phyloP scores from a whole-genome alignment of 306 rosid genomes.

The Hippophae tibetana region DNA sequence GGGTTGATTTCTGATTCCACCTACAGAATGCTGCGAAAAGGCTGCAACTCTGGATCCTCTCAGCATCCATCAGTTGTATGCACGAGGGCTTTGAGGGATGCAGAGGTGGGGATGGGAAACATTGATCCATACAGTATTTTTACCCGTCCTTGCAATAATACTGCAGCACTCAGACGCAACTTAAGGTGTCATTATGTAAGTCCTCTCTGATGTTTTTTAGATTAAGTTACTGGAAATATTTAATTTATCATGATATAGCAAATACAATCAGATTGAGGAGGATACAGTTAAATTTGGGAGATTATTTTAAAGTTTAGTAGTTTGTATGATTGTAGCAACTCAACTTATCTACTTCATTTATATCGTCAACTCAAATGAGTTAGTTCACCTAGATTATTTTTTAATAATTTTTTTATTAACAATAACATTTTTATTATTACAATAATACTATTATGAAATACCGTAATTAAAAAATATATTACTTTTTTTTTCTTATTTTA shows the following conservation, averaged over 20 bases:
- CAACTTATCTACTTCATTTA: no score
- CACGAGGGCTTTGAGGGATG: constrained; percentile 42
- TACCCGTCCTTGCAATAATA: constrained; percentile 59
- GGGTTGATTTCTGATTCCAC: constrained; percentile 94
- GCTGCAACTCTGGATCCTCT: constrained; percentile 58
- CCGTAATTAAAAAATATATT: no score
- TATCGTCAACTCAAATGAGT: no score
- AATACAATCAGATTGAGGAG: neutral
- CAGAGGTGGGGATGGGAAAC: constrained; percentile 65
- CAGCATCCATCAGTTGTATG: constrained; percentile 73
- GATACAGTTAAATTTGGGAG: neutral
- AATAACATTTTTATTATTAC: no score
- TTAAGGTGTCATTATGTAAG: constrained; percentile 84
- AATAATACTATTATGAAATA: no score
- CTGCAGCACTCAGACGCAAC: constrained; percentile 40
- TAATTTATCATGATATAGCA: constrained; percentile 6
- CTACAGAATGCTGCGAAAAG: constrained; percentile 35
- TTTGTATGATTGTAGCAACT: no score
- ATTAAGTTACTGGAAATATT: neutral
- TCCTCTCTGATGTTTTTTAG: constrained; percentile 3
- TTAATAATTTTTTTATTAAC: no score
- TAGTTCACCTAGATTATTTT: no score
- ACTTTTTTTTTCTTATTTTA: no score
- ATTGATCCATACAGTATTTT: constrained; percentile 81
- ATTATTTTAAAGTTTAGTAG: neutral